These are phyloP conservation scores for Sugiyamaella japonica DNA, from an alignment of 1,139 yeast species.

Conservation along the genomic window DNA sequence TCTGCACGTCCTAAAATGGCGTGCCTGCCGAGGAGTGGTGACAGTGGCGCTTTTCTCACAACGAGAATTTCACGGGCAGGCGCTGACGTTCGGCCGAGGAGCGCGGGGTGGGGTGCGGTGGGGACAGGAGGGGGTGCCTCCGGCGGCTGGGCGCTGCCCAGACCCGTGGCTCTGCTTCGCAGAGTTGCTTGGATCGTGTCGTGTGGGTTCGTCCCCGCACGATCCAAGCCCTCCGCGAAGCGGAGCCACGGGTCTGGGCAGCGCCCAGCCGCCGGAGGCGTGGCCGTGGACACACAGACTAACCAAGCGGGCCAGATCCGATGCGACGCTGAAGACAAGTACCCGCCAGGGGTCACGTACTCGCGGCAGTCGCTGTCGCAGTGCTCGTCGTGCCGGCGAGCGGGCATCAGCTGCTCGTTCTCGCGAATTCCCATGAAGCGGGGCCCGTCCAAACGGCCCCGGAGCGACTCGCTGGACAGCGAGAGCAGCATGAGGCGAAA, in stretches of 20 bases:
- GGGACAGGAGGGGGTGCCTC: constrained; percentile 2
- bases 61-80: constrained; percentile 15
- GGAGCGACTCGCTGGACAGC: constrained; percentile 19
- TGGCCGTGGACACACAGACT: too few relatives aligned
- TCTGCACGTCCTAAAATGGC: too few relatives aligned
- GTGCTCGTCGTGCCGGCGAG: constrained; percentile 44
- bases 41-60: background rate
- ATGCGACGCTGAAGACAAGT: constrained; percentile 42
- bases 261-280: too few relatives aligned
- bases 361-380: constrained; percentile 26
- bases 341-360: constrained; percentile 25
- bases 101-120: constrained; percentile 14
- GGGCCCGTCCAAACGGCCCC: constrained; percentile 44
- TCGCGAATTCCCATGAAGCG: constrained; percentile 46
- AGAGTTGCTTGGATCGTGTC: too few relatives aligned
- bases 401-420: constrained; percentile 45
- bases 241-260: too few relatives aligned
- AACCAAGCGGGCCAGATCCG: constrained; percentile 37
- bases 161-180: background rate
- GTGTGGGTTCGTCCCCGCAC: too few relatives aligned
- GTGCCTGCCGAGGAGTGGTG: constrained; percentile 1
- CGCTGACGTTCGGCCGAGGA: constrained; percentile 16
- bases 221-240: too few relatives aligned
- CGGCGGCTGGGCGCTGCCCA: constrained; percentile 1
- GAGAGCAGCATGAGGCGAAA: constrained; percentile 1